These are phyloP conservation scores for Posidonia oceanica DNA, from an alignment of 116 monocot genomes.

Conservation along the genomic window DNA sequence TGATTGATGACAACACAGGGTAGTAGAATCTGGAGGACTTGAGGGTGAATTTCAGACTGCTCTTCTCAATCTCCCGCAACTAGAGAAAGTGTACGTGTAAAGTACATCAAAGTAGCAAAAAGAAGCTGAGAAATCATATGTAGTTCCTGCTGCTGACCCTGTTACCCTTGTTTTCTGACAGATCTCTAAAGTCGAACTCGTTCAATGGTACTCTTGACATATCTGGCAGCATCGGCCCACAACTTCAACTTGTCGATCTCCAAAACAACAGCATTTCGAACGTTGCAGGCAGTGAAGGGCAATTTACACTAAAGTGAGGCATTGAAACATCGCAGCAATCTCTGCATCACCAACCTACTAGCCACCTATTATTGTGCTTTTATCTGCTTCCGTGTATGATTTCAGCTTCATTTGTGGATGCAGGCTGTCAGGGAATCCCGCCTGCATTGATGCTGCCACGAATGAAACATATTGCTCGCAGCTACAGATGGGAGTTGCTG, in stretches of 20 bases:
- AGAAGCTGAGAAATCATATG: neutral
- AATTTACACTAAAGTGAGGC: slow-evolving; percentile 49
- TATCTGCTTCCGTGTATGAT: neutral
- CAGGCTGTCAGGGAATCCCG: slow-evolving; percentile 89
- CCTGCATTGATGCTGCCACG: slow-evolving; percentile 24
- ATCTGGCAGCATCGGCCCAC: slow-evolving; percentile 16
- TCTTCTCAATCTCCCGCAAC: slow-evolving; percentile 44
- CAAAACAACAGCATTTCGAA: too few species aligned
- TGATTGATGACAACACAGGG: slow-evolving; percentile 3
- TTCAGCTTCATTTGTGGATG: slow-evolving; percentile 3
- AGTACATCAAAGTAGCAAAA: neutral
- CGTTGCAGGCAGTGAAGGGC: slow-evolving; percentile 4
- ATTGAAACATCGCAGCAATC: neutral
- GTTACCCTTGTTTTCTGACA: too few species aligned
- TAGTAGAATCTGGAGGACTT: neutral
- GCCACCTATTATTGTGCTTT: too few species aligned
- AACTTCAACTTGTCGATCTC: too few species aligned
- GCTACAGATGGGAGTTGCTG: slow-evolving; percentile 2
- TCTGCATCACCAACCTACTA: neutral
- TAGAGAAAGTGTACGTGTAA: slow-evolving; percentile 75
- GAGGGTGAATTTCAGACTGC: neutral
- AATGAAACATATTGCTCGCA: slow-evolving; percentile 34
- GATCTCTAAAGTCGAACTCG: slow-evolving; percentile 17
- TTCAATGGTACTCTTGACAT: slow-evolving; percentile 64
- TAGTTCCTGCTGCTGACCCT: too few species aligned